Base-by-base conservation (phyloP, 1,139 yeast genomes). In the Geotrichum bryndzae region DNA sequence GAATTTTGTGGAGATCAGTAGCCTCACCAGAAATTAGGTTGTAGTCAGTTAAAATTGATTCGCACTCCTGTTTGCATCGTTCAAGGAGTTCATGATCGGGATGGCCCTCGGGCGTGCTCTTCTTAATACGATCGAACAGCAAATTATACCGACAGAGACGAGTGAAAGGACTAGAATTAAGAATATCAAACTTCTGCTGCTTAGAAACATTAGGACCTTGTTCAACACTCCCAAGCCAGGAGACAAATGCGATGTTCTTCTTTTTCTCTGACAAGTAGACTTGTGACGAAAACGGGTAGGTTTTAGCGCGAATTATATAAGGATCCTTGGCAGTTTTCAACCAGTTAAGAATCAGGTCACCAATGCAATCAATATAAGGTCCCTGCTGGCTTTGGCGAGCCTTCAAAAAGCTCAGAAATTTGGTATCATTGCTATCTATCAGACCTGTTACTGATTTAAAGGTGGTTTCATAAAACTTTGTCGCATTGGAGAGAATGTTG, bases 61-160 rank as follows among this genome's bases (percentile, higher is more conserved):
- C 77, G 29, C 83, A 76, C 38, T 78, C 80, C 1, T 78, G 80
- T 8, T 86, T 78, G 0, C 94, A 89, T 59, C 81, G 78, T 1
- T 78, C 75, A 48, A 90, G 73, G 22, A 83, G 75, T 27, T 77
- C 78, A 67, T 79, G 80, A 68, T 90, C 96, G 1, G 81, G 80
- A 57, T 83, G 84, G 1, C 79, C 75, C 52, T 79, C 80, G 13
- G 81, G 78, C 29, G 87, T 78, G 69, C 80, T 72, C 75, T 80
- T 80, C 54, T 76, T 71, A 35, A 90, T 82, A 50, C 90, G 88
- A 22, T 75, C 73, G 25, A 90, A 76, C 52, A 90, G 87, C 52
- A 90, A 77, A 0, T 90, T 87, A 61, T 89, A 79, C 57, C 87
- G 84, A 61, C 88, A 90, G 61, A 89, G 79, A 18, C 95, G 81